These are phyloP conservation scores for Populus hybrid DNA, from an alignment of 441 rosid species.

Conservation along the genomic window DNA sequence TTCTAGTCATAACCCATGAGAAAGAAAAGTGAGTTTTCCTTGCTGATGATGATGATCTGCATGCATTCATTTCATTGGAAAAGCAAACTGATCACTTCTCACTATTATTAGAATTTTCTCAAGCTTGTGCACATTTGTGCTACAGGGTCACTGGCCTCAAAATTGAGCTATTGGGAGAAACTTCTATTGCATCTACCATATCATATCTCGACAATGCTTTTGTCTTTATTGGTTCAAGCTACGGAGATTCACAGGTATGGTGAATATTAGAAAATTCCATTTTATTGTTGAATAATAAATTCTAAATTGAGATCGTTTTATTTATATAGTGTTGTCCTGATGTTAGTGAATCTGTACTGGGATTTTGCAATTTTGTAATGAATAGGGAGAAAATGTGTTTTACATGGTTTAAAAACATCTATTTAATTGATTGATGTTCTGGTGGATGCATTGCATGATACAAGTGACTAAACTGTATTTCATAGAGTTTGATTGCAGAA, in stretches of 20 bases:
- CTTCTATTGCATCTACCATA: conserved; percentile 90
- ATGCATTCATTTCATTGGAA: not conserved
- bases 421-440: not conserved
- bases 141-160: conserved; percentile 94
- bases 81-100: not conserved
- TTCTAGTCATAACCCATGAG: conserved; percentile 95
- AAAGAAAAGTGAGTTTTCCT: conserved; percentile 79
- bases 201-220: conserved; percentile 96
- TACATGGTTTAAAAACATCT: not conserved
- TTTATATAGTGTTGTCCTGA: not conserved
- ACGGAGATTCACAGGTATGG: conserved; percentile 95
- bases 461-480: not conserved
- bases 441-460: not conserved
- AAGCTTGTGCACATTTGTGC: conserved; percentile 11
- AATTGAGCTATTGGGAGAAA: conserved; percentile 95
- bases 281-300: not conserved
- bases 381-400: not conserved
- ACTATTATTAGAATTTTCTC: conserved; percentile 13
- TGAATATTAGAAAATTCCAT: not conserved
- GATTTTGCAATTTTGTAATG: not conserved
- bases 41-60: conserved; percentile 7
- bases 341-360: not conserved
- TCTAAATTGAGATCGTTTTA: not conserved
- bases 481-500: not conserved
- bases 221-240: conserved; percentile 95